phyloP scores from a whole-genome alignment of 306 rosid genomes.

The Glycine soja region DNA sequence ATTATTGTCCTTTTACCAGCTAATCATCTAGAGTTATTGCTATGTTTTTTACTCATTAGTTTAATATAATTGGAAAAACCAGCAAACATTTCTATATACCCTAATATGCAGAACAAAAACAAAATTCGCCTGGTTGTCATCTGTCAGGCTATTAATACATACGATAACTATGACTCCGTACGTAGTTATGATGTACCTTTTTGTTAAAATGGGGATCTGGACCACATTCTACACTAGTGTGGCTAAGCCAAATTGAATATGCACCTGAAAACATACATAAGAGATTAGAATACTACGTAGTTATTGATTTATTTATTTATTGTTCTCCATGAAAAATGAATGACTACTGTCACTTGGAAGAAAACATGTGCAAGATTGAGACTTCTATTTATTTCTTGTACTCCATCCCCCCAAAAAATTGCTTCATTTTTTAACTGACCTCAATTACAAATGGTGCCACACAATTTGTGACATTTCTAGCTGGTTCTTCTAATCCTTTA shows the following conservation, averaged over 20 bases:
- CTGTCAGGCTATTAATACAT: not conserved
- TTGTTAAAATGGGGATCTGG: slow-evolving; percentile 42
- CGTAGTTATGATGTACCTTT: slow-evolving; percentile 9
- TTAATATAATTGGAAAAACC: not conserved
- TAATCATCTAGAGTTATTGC: too few species aligned
- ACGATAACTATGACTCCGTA: not conserved
- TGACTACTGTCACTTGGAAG: not conserved
- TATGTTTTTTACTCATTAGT: not conserved
- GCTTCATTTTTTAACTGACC: not conserved
- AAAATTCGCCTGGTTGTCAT: slow-evolving; percentile 1
- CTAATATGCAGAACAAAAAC: slow-evolving; percentile 20
- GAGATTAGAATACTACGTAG: not conserved
- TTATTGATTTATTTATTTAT: slow-evolving; percentile 14
- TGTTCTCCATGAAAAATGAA: slow-evolving; percentile 23
- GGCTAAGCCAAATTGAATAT: slow-evolving; percentile 12
- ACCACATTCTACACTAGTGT: slow-evolving; percentile 29
- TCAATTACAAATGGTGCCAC: not conserved
- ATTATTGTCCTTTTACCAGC: not conserved
- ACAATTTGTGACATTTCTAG: not conserved
- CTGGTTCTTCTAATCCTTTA: not conserved
- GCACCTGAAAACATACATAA: not conserved
- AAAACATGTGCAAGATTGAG: slow-evolving; percentile 10
- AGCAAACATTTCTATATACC: not conserved
- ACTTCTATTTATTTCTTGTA: slow-evolving; percentile 23
- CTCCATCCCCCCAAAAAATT: not conserved